phyloP scores from a whole-genome alignment of 1,284 basidiomycete genomes.

The Anthracocystis setariae region DNA sequence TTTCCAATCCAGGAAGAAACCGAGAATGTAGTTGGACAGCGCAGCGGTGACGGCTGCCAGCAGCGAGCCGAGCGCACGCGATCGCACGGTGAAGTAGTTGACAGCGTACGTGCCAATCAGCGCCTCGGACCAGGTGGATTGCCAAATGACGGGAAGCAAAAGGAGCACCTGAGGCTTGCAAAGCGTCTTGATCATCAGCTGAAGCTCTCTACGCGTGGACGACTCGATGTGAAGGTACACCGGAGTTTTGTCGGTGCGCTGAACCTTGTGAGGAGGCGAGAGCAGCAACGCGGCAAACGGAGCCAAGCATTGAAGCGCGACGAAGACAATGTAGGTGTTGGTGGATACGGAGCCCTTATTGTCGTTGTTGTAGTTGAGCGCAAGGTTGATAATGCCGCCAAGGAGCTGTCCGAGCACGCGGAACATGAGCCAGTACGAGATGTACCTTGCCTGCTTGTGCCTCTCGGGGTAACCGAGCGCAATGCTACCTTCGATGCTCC shows the following conservation, averaged over 20 bases:
- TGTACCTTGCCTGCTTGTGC: constrained; percentile 60
- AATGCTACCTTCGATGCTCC: constrained; percentile 59
- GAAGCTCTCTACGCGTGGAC: constrained; percentile 53
- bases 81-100: constrained; percentile 55
- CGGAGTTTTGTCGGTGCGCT: constrained; percentile 65
- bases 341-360: constrained; percentile 63
- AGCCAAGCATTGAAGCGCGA: constrained; percentile 66
- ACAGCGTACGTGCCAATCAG: constrained; percentile 65
- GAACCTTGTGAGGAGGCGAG: constrained; percentile 66
- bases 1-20: constrained; percentile 66
- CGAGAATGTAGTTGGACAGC: constrained; percentile 64
- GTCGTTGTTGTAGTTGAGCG: constrained; percentile 63
- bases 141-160: constrained; percentile 58
- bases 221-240: constrained; percentile 62
- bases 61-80: constrained; percentile 68
- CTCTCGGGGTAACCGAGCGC: constrained; percentile 65
- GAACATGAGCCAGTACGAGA: constrained; percentile 67
- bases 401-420: constrained; percentile 64
- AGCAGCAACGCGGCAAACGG: constrained; percentile 66
- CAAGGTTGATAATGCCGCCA: constrained; percentile 68
- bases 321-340: constrained; percentile 69
- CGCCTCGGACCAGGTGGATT: constrained; percentile 57
- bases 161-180: constrained; percentile 52
- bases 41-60: constrained; percentile 63
- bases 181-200: constrained; percentile 54